These are phyloP conservation scores for Psilocybe sp. DNA, from an alignment of 768 basidiomycete species.

Conservation along the genomic window DNA sequence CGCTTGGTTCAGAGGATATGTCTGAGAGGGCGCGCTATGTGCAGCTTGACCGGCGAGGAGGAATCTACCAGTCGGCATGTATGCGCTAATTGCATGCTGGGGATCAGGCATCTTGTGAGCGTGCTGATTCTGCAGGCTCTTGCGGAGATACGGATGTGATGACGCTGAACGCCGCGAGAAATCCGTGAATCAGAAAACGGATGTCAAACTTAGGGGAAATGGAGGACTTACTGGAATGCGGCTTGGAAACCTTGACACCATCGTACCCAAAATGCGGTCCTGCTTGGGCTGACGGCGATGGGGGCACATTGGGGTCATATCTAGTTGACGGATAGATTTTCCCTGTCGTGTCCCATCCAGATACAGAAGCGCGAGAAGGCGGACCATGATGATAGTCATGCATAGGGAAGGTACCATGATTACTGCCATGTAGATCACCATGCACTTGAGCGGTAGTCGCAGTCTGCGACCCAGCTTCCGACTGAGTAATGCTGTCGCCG, in stretches of 20 bases:
- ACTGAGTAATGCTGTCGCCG: no score
- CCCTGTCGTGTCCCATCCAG: no score
- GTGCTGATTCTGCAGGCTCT: constrained; percentile 12
- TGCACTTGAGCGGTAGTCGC: no score
- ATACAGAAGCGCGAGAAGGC: not conserved
- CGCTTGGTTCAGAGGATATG: no score
- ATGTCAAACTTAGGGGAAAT: not conserved
- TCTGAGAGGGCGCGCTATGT: no score
- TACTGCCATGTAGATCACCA: no score
- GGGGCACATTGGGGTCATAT: not conserved
- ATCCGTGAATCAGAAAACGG: not conserved
- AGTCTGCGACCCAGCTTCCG: no score
- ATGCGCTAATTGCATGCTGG: no score
- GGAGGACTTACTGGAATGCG: constrained; percentile 14
- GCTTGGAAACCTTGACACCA: constrained; percentile 2
- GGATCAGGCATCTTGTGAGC: not conserved
- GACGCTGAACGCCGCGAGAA: constrained; percentile 10
- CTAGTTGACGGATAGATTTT: no score
- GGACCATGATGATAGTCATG: constrained; percentile 7
- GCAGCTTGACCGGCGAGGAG: no score
- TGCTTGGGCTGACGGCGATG: not conserved
- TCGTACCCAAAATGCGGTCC: not conserved
- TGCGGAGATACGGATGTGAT: constrained; percentile 23
- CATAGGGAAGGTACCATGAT: no score
- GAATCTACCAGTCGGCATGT: no score